Evolutionary conservation across 768 basidiomycete species (phyloP).

Genomic region (Leccinum rimulosum): DNA sequence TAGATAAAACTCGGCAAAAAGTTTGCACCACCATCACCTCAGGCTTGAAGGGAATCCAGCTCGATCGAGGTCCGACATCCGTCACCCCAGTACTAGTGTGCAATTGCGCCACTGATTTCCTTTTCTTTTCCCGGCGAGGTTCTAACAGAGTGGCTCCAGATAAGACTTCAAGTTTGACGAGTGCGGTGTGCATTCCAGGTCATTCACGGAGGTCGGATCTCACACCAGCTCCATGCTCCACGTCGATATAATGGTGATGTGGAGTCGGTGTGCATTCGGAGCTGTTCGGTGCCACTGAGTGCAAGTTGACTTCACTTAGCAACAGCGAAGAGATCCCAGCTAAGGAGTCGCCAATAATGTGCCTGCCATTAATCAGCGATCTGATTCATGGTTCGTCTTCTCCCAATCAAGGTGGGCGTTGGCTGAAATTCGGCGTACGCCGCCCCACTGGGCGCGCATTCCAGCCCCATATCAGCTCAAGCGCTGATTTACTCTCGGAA

Average conservation of each 20-base stretch:
- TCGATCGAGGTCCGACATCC: neutral
- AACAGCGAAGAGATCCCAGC: neutral
- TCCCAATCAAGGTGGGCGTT: constrained; percentile 1
- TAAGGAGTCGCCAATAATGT: neutral
- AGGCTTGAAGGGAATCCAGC: neutral
- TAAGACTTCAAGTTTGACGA: neutral
- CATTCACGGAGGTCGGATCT: neutral
- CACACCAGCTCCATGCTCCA: neutral
- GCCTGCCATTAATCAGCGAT: neutral
- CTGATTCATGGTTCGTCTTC: neutral
- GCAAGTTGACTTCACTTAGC: neutral
- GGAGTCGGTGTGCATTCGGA: neutral
- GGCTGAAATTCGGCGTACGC: constrained; percentile 2
- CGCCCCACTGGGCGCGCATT: constrained; percentile 2
- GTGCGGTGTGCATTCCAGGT: neutral
- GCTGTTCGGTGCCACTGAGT: neutral
- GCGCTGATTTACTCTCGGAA: constrained; percentile 4
- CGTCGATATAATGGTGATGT: neutral
- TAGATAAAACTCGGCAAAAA: neutral
- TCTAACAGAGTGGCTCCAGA: neutral
- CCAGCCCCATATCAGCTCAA: neutral
- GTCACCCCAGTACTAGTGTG: neutral
- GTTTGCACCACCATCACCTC: neutral
- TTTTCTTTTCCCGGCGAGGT: neutral
- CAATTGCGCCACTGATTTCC: neutral